Evolutionary conservation across 164 flowering plant genomes (phyloP).

Genomic region (Chloranthus sessilifolius): DNA sequence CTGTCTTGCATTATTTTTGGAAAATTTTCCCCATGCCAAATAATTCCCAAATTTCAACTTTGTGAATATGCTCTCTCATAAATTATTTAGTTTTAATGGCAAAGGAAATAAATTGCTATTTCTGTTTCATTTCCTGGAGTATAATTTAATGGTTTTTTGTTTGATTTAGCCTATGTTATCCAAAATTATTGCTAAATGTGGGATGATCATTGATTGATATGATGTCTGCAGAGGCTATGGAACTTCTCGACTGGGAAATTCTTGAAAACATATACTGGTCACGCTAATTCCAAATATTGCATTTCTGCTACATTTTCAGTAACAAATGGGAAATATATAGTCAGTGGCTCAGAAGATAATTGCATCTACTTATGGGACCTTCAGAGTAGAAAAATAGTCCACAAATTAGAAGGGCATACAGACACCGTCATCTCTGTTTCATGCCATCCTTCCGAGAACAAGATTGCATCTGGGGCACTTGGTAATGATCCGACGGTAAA

Average conservation of each 20-base stretch:
- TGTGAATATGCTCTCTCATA: too few species aligned
- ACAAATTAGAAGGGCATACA: conserved; percentile 86
- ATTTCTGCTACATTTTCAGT: conserved; percentile 69
- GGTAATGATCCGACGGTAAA: conserved; percentile 69
- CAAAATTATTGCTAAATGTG: not conserved
- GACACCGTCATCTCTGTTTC: conserved; percentile 77
- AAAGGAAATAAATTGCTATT: not conserved
- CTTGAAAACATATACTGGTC: conserved; percentile 93
- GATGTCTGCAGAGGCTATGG: conserved; percentile 80
- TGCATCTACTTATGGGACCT: conserved; percentile 87
- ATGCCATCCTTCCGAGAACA: conserved; percentile 76
- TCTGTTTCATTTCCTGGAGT: not conserved
- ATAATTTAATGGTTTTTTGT: not conserved
- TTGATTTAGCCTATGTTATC: too few species aligned
- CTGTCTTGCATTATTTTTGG: too few species aligned
- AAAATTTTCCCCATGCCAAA: too few species aligned
- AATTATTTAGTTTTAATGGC: not conserved
- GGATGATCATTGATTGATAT: too few species aligned
- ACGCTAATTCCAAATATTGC: conserved; percentile 72
- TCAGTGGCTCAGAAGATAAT: conserved; percentile 90
- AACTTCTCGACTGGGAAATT: conserved; percentile 75
- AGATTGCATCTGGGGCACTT: conserved; percentile 85
- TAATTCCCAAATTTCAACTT: too few species aligned
- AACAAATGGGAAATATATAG: conserved; percentile 79
- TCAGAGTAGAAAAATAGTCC: conserved; percentile 71